Conservation (phyloP, 1,139 yeast species). For the Candida pseudoviswanathii region DNA sequence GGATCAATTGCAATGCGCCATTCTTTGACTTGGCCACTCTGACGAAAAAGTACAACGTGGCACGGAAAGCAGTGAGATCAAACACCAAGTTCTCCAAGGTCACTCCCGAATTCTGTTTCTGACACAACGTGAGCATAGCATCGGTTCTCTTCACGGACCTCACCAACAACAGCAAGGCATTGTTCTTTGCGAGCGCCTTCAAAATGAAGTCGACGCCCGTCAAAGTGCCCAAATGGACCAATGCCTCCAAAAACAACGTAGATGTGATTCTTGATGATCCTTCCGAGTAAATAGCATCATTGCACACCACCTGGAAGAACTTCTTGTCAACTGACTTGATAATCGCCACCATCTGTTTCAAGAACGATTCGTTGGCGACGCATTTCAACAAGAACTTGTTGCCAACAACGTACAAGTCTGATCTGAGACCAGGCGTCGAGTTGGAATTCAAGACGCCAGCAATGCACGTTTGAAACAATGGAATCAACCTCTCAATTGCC, state of each 20-base stretch:
- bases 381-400: constrained; percentile 65
- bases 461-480: constrained; percentile 73
- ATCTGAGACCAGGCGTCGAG: constrained; percentile 67
- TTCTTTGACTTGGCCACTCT: constrained; percentile 73
- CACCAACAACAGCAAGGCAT: constrained; percentile 64
- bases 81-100: constrained; percentile 58
- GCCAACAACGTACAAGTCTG: constrained; percentile 76
- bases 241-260: constrained; percentile 67
- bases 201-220: constrained; percentile 58
- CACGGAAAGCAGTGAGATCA: constrained; percentile 76
- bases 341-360: constrained; percentile 51
- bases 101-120: constrained; percentile 32
- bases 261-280: constrained; percentile 81
- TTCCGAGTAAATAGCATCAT: constrained; percentile 80
- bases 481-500: constrained; percentile 53
- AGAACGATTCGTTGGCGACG: constrained; percentile 38
- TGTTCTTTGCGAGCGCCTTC: constrained; percentile 63
- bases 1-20: constrained; percentile 79
- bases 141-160: constrained; percentile 72
- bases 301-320: constrained; percentile 65
- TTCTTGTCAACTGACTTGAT: constrained; percentile 62
- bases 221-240: constrained; percentile 60
- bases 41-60: constrained; percentile 67
- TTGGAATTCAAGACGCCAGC: constrained; percentile 71
- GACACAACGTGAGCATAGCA: constrained; percentile 52